Base-by-base conservation (phyloP, 805 yeast species). In the Saccharomyces jurei region DNA sequence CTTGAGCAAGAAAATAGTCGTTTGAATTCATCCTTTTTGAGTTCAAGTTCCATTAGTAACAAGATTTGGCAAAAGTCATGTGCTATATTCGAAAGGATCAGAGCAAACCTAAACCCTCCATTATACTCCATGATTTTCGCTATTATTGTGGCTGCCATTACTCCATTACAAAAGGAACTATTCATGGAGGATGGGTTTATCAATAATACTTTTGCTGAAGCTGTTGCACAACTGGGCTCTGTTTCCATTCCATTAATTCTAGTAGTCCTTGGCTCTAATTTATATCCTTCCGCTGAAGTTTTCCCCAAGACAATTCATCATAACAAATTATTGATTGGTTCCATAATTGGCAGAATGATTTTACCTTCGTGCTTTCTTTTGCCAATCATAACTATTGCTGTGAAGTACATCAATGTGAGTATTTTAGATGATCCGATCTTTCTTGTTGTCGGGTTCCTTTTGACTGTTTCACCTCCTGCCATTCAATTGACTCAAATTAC, bases 351-450 rank as follows among this genome's bases (percentile, higher is more conserved):
- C 31, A 77, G 94, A 65, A 87, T 87, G 94, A 83, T 87, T 49
- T 70, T 87, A 11, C 92, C 94, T 9, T 83, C 91, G 4, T 64
- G 86, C 31, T 67, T 86, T 31, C 69, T 87, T 51, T 71, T 87
- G 46, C 95, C 95, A 1, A 57, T 85, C 44, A 83, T 87, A 59
- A 81, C 89, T 1, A 51, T 80, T 2, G 73, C 80, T 54, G 91
- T 84, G 49, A 85, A 83, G 68, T 81, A 77, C 63, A 71, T 86
- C 58, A 79, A 79, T 31, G 77, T 83, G 21, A 82, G 89, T 52
- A 85, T 87, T 36, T 73, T 87, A 67, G 89, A 84, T 66, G 95
- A 87, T 67, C 95, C 95, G 41, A 87, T 87, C 46, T 87, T 87
- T 63, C 73, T 87, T 62, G 81, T 87, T 56, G 91, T 87, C 47